Evolutionary conservation across 148 eudicot species (phyloP).

Genomic region (Polygonum aviculare): DNA sequence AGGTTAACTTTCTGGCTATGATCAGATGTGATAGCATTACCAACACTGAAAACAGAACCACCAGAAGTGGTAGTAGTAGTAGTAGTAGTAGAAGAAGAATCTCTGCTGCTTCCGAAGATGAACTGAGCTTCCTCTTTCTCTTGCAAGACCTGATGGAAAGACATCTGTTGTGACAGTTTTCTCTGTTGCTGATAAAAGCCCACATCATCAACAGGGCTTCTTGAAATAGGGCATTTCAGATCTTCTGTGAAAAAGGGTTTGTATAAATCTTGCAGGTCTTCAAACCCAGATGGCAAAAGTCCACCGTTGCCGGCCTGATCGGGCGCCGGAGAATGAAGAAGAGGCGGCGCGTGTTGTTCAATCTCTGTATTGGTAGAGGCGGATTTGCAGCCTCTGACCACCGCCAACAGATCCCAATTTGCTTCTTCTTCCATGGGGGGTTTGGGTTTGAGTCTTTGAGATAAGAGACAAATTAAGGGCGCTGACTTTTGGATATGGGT

Average conservation of each 20-base stretch:
- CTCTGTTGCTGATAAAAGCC: background rate
- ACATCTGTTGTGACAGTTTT: background rate
- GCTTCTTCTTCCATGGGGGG: background rate
- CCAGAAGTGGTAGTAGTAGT: background rate
- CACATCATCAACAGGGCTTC: background rate
- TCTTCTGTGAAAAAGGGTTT: slow-evolving; percentile 3
- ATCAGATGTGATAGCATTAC: background rate
- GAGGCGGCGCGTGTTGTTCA: background rate
- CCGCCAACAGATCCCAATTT: background rate
- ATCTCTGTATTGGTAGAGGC: background rate
- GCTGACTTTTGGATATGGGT: background rate
- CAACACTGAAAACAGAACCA: background rate
- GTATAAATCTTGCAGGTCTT: background rate
- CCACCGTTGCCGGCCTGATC: background rate
- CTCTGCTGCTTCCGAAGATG: background rate
- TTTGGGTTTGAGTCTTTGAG: background rate
- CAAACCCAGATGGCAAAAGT: background rate
- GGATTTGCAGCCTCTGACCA: background rate
- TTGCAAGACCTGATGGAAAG: background rate
- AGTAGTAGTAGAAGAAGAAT: background rate
- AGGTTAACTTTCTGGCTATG: background rate
- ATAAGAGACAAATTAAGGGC: background rate
- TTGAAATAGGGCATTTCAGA: background rate
- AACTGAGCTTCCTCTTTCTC: background rate
- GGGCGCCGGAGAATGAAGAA: background rate